Conservation (phyloP, 371 early-diverging fungal species). For the Mortierella sp. region DNA sequence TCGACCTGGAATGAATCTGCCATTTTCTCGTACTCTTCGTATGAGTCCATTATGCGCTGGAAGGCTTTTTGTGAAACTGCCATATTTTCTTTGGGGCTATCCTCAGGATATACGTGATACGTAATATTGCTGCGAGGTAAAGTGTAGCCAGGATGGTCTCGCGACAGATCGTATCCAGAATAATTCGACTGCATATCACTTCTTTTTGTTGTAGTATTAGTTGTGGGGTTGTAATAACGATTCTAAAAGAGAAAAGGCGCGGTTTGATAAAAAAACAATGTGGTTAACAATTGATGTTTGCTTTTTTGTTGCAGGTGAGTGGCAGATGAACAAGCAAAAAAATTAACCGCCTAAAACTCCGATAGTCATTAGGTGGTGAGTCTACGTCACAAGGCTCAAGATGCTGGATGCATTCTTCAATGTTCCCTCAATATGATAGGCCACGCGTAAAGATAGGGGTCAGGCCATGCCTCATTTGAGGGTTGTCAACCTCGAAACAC, state of each 20-base stretch:
- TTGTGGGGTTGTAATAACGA: too few species aligned
- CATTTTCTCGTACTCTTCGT: constrained; percentile 41
- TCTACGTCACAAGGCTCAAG: not conserved
- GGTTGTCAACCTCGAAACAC: not conserved
- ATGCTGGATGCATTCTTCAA: not conserved
- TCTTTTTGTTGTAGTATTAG: not conserved
- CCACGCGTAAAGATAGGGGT: constrained; percentile 1
- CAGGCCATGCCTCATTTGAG: not conserved
- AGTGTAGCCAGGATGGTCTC: constrained; percentile 31
- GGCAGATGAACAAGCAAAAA: not conserved
- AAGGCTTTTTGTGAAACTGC: constrained; percentile 37
- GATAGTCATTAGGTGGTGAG: not conserved
- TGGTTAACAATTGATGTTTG: not conserved
- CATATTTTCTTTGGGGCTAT: constrained; percentile 5
- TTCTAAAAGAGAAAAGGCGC: too few species aligned
- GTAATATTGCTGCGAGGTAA: constrained; percentile 51
- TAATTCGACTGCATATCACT: not conserved
- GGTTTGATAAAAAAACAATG: not conserved
- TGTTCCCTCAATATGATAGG: not conserved
- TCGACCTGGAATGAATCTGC: constrained; percentile 48
- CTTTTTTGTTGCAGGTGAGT: not conserved
- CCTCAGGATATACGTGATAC: constrained; percentile 36
- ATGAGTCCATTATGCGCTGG: constrained; percentile 41
- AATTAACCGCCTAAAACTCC: not conserved
- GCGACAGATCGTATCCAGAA: constrained; percentile 13